Percentiles rank a stretch among this genome's conserved stretches.
Evolutionary conservation across 73 alveolate species (phyloP).

Genomic region (Paraurostyla sp.): DNA sequence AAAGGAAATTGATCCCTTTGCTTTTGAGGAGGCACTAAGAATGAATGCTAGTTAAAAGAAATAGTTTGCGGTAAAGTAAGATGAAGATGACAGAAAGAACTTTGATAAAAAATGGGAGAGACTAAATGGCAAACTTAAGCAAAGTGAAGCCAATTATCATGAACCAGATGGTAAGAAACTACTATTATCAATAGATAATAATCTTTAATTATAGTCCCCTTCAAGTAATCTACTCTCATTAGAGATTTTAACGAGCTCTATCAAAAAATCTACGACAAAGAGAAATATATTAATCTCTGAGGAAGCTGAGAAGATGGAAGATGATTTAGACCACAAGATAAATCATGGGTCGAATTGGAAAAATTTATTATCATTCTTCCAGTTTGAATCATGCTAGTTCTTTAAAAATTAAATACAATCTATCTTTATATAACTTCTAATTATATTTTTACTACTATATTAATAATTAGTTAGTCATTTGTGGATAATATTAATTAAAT

Average conservation of each 20-base stretch:
- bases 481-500: constrained; percentile 46
- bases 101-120: constrained; percentile 85
- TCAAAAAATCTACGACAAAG: constrained; percentile 83
- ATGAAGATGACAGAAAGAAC: constrained; percentile 82
- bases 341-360: not conserved
- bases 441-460: not conserved
- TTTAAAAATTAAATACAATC: not conserved
- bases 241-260: constrained; percentile 81
- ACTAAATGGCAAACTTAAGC: constrained; percentile 67
- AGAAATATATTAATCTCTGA: constrained; percentile 74
- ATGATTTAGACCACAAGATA: not conserved
- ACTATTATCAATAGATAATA: not conserved
- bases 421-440: not conserved
- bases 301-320: not conserved
- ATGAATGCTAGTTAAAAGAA: constrained; percentile 68
- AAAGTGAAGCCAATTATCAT: constrained; percentile 60
- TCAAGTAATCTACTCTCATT: constrained; percentile 63
- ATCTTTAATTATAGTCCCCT: constrained; percentile 53
- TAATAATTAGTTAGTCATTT: not conserved
- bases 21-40: constrained; percentile 87
- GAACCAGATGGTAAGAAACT: constrained; percentile 65
- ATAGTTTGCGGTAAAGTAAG: constrained; percentile 73
- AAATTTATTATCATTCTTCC: not conserved
- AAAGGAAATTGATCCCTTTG: constrained; percentile 87
- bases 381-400: not conserved